Percentiles rank a stretch among this genome's conserved stretches.
These are phyloP conservation scores for Calycina marina DNA, from an alignment of 2,329 filamentous ascomycete species.

Conservation along the genomic window DNA sequence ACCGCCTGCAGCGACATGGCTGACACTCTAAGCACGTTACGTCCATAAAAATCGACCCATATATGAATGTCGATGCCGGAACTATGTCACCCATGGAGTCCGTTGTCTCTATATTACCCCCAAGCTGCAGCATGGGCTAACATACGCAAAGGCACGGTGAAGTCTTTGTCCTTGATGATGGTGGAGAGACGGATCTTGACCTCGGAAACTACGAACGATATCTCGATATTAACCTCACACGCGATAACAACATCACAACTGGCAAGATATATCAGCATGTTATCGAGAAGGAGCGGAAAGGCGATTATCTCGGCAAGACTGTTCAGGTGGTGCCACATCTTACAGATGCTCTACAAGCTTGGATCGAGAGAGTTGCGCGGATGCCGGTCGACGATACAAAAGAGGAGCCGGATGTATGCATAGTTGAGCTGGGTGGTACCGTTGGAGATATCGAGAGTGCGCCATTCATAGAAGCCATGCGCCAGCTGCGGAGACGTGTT, in stretches of 20 bases:
- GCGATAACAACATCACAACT: conserved; percentile 92
- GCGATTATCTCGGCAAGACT: conserved; percentile 62
- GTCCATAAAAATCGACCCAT: conserved; percentile 57
- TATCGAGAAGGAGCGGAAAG: conserved; percentile 52
- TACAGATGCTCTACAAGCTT: conserved; percentile 82
- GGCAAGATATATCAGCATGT: conserved; percentile 92
- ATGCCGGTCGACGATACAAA: conserved; percentile 77
- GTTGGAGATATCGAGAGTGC: conserved; percentile 75
- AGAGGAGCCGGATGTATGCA: conserved; percentile 79
- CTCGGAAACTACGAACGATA: conserved; percentile 70
- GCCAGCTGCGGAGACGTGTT: conserved; percentile 57
- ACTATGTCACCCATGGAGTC: conserved; percentile 46
- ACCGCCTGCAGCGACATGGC: conserved; percentile 7
- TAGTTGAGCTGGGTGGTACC: conserved; percentile 57
- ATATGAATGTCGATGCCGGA: conserved; percentile 65
- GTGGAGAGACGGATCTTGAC: conserved; percentile 63
- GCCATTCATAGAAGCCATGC: conserved; percentile 78
- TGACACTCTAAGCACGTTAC: conserved; percentile 35
- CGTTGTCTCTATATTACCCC: conserved; percentile 17
- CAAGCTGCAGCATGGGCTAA: conserved; percentile 18
- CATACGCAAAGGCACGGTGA: conserved; percentile 56
- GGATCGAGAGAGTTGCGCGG: conserved; percentile 74
- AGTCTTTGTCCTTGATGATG: conserved; percentile 75
- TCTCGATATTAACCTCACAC: conserved; percentile 62
- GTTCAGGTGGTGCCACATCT: conserved; percentile 89